Conservation (phyloP, 345 rosid species). For the Conringia planisiliqua region DNA sequence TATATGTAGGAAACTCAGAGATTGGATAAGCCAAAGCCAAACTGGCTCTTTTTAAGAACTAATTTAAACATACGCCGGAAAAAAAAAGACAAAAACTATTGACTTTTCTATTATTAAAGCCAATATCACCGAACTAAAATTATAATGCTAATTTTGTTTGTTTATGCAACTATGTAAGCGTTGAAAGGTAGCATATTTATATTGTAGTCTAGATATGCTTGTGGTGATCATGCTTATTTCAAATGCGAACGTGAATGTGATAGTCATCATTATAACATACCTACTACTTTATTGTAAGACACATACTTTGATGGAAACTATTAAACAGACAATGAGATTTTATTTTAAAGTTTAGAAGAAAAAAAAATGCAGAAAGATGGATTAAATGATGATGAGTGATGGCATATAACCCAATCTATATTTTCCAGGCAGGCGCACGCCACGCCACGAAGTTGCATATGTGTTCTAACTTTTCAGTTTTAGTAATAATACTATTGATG, state of each 20-base stretch:
- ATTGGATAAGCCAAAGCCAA: background rate
- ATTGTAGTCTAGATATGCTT: background rate
- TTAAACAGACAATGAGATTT: background rate
- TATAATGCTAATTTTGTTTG: background rate
- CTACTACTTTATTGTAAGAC: background rate
- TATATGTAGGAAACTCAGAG: background rate
- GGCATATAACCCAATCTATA: background rate
- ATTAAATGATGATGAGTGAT: background rate
- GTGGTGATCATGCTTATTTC: background rate
- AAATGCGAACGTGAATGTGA: background rate
- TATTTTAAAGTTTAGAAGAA: background rate
- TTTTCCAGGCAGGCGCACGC: background rate
- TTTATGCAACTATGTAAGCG: constrained; percentile 4
- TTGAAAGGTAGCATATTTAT: background rate
- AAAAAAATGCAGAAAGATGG: background rate
- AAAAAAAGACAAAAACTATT: background rate
- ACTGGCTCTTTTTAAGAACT: background rate
- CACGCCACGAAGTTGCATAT: background rate
- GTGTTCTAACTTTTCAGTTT: background rate
- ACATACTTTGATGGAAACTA: background rate
- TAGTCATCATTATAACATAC: background rate
- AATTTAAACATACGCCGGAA: constrained; percentile 1
- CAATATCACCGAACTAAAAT: background rate
- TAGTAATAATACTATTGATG: no score
- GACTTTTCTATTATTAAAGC: background rate